phyloP scores from a whole-genome alignment of 352 stramenopile genomes.

The Saprolegnia diclina region DNA sequence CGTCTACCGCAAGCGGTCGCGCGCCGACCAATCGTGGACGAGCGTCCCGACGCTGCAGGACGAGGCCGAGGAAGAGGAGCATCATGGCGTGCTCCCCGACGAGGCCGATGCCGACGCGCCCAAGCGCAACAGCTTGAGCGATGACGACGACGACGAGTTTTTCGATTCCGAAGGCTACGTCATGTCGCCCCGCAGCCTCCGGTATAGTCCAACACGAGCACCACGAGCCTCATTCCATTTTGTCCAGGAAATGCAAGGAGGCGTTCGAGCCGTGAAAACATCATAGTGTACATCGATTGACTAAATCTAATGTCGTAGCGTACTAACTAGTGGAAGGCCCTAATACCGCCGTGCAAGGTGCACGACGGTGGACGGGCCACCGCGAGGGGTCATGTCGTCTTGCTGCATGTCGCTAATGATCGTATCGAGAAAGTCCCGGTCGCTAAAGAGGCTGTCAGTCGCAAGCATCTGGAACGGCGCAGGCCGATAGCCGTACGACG shows the following conservation, averaged over 20 bases:
- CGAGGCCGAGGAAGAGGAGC: conserved; percentile 6
- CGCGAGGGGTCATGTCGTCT: conserved; percentile 14
- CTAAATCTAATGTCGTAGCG: background rate
- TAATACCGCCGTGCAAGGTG: background rate
- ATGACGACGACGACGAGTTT: conserved; percentile 27
- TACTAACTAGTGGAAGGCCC: background rate
- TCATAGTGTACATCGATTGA: background rate
- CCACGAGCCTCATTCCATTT: background rate
- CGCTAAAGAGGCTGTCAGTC: conserved; percentile 8
- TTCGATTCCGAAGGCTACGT: conserved; percentile 28
- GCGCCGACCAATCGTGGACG: background rate
- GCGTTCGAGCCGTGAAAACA: conserved; percentile 12
- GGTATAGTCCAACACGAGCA: background rate
- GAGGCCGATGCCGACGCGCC: conserved; percentile 13
- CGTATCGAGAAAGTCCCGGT: conserved; percentile 18
- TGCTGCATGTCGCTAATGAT: conserved; percentile 25
- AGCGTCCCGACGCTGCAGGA: conserved; percentile 9
- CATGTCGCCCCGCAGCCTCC: conserved; percentile 22
- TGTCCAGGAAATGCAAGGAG: conserved; percentile 12
- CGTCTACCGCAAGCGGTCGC: background rate
- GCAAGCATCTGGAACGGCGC: conserved; percentile 6
- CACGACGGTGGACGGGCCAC: background rate
- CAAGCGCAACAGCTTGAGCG: background rate
- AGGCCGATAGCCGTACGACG: background rate
- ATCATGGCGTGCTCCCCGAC: conserved; percentile 2